phyloP scores from a whole-genome alignment of 257 asterid genomes.

The Cordia subcordata region DNA sequence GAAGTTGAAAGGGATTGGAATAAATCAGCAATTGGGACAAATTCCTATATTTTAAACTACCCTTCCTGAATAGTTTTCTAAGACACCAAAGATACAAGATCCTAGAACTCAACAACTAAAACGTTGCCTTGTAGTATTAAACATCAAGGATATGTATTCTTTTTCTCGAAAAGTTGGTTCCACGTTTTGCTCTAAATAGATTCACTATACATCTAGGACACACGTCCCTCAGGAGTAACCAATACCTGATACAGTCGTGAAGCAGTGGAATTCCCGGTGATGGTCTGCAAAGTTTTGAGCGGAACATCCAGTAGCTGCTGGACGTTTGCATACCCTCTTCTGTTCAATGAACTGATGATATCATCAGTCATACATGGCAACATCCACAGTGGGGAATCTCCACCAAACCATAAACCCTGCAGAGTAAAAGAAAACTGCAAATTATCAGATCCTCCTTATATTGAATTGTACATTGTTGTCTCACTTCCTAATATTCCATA shows the following conservation, averaged over 20 bases:
- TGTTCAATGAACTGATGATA: constrained; percentile 47
- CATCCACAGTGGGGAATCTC: constrained; percentile 78
- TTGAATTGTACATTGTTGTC: neutral
- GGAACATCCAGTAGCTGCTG: constrained; percentile 67
- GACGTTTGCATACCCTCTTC: constrained; percentile 58
- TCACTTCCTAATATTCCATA: neutral
- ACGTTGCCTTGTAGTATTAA: no score
- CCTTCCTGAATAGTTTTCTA: no score
- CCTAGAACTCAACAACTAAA: no score
- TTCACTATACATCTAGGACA: neutral
- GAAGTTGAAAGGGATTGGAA: no score
- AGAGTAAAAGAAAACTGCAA: constrained; percentile 22
- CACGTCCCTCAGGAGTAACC: constrained; percentile 6
- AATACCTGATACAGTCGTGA: constrained; percentile 72
- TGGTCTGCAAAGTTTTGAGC: constrained; percentile 33
- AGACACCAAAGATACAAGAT: no score
- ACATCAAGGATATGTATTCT: no score
- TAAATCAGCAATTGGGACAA: no score
- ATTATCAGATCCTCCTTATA: neutral
- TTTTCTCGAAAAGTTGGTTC: no score
- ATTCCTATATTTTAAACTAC: no score
- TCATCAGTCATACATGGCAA: constrained; percentile 83
- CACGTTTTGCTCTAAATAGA: no score
- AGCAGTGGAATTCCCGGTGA: constrained; percentile 41
- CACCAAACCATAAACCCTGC: constrained; percentile 76